Evolutionary conservation across 2,329 filamentous ascomycete genomes (phyloP), one percentile per base, ranked within the genome.

Genomic region (Pseudogymnoascus sp.): DNA sequence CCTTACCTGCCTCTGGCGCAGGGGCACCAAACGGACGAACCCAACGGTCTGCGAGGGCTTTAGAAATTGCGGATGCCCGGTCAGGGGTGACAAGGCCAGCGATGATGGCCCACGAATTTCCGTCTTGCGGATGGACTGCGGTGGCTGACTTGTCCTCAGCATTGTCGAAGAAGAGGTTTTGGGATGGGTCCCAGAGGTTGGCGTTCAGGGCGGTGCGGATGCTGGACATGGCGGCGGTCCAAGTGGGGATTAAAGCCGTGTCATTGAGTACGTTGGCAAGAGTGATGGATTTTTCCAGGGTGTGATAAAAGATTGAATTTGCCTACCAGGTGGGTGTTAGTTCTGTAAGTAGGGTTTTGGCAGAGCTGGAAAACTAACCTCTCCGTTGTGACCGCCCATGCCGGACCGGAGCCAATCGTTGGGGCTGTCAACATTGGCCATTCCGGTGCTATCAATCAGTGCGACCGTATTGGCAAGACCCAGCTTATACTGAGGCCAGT

Each of bases 41-140:
- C 49, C 49, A 56, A 66, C 75, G 78, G 34, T 18, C 49, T 34
- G 49, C 49, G n/a, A 56, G 28, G 25, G 49, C 25, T 14, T 31
- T 56, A 5, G 49, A 56, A 21, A 56, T 84, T 5, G 76, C 68
- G 0, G 76, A 76, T 3, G 85, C 75, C 11, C 70, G 72, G 2
- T 73, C 66, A 1, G 80, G 79, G 56, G 85, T 80, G 73, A 6
- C 49, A 4, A 56, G 72, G 66, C 18, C 72, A 66, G 63, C 74
- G 68, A 2, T 74, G 3, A 85, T 69, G 0, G 82, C 79, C 71
- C 86, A 77, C 62, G 79, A 77, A 72, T 87, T 87, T 11, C 79
- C 83, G 65, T 86, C 84, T 73, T 88, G 84, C 0, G 84, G 83
- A 65, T 83, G 75, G 3, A 88, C 74, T 0, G 77, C 76, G 1